Evolutionary conservation across 805 yeast genomes (phyloP).

Genomic region (Cyberlindnera bimundalis): DNA sequence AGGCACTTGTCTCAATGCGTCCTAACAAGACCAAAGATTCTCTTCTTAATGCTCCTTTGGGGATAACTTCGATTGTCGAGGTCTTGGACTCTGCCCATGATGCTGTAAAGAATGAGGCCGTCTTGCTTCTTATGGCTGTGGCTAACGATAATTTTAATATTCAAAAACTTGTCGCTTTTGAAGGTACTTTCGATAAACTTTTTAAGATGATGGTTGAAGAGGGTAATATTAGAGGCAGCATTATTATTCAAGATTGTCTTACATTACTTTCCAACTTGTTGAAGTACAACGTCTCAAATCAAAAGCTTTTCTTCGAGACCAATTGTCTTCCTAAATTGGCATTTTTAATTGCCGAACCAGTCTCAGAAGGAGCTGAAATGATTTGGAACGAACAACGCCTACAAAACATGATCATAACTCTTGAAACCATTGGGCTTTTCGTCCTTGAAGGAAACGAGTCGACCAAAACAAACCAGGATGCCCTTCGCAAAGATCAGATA

Average conservation of each 20-base stretch:
- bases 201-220: constrained; percentile 80
- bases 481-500: constrained; percentile 57
- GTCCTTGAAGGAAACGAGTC: constrained; percentile 71
- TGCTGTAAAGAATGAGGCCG: constrained; percentile 85
- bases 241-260: constrained; percentile 88
- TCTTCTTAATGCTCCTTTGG: constrained; percentile 69
- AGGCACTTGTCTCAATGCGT: constrained; percentile 77
- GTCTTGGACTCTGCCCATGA: constrained; percentile 66
- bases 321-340: constrained; percentile 69
- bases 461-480: constrained; percentile 56
- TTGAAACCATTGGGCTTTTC: constrained; percentile 71
- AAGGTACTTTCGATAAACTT: constrained; percentile 80
- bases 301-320: constrained; percentile 82
- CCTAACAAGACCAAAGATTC: constrained; percentile 70
- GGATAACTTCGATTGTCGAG: constrained; percentile 69
- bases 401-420: constrained; percentile 58
- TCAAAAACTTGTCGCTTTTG: constrained; percentile 92
- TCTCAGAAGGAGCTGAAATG: constrained; percentile 39
- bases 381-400: constrained; percentile 78
- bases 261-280: constrained; percentile 69
- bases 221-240: constrained; percentile 85
- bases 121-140: constrained; percentile 76
- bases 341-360: constrained; percentile 58
- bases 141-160: constrained; percentile 80
- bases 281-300: constrained; percentile 84